Evolutionary conservation across 108 stramenopile species (phyloP), one percentile per base, ranked within the genome.

Genomic region (Hondaea fermentalgiana): DNA sequence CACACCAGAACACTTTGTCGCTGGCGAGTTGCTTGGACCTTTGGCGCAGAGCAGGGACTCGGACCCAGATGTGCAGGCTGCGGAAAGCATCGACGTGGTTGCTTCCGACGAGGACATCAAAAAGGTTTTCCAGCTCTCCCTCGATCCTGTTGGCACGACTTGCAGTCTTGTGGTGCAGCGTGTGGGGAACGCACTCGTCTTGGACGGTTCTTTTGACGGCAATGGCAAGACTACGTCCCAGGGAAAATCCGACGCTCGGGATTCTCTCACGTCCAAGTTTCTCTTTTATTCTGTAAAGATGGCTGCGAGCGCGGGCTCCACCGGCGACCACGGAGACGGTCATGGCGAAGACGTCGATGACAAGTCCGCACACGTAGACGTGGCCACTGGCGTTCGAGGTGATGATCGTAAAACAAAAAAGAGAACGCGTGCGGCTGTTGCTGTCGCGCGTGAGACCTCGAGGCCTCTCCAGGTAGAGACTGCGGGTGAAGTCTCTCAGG

Each of bases 21-120:
- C 88, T 4, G 72, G 88, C 19, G 89, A 90, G 47, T 17, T 69
- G 14, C 64, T 69, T 8, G 64, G 64, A 6, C 64, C 64, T 17
- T 69, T 69, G 25, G 0, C 25, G 42, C 64, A 42, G 21, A 42
- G n/a, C 19, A 25, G 60, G 3, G 64, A 60, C 3, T 42, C 43
- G 35, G 35, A 2, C 35, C 35, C 35, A 35, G 35, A 35, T 44
- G 44, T 58, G 12, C 23, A 44, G 35, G 88, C 57, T 21, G 69
- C 71, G 60, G n/a, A 47, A 5, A 72, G 23, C 23, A 69, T 51
- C 19, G 89, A 90, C 35, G 71, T 60, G 69, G 71, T 89, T 35
- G 60, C 88, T 14, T 57, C 88, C 16, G 89, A 88, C 25, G 53
- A 44, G 8, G 89, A 83, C 16, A 53, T 83, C 3, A 83, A 83